Conservation (phyloP, 148 eudicot genomes). For the Cornus suecica region DNA sequence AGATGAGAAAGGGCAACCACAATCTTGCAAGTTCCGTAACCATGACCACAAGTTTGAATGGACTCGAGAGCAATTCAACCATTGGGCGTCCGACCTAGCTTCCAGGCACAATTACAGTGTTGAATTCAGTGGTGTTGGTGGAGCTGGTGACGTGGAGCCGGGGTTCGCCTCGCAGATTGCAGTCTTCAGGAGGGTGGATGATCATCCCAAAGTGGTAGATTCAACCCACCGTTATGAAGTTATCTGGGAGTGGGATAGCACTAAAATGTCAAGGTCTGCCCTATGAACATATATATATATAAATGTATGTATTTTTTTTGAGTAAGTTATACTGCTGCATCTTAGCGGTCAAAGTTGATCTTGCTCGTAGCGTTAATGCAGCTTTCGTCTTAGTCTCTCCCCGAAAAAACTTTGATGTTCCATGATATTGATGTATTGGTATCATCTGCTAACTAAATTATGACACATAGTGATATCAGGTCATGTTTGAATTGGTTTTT, state of each 20-base stretch:
- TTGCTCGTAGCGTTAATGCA: too few species aligned
- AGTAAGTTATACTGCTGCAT: too few species aligned
- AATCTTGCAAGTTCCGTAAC: constrained; percentile 74
- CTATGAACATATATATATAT: too few species aligned
- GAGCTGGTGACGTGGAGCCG: constrained; percentile 57
- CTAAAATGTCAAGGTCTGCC: background rate
- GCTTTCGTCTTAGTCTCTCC: too few species aligned
- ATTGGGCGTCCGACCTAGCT: constrained; percentile 78
- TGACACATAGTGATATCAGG: too few species aligned
- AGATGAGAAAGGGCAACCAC: constrained; percentile 43
- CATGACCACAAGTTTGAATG: constrained; percentile 98
- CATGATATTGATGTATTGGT: too few species aligned
- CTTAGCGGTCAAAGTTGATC: too few species aligned
- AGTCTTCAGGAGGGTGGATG: constrained; percentile 56
- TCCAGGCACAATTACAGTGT: constrained; percentile 55
- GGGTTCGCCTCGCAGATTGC: constrained; percentile 98
- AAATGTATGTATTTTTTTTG: too few species aligned
- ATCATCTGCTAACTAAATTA: too few species aligned
- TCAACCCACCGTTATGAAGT: constrained; percentile 22
- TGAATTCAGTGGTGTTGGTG: constrained; percentile 91
- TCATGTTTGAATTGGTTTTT: too few species aligned
- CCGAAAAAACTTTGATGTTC: too few species aligned
- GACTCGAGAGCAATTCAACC: constrained; percentile 75
- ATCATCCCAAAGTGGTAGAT: constrained; percentile 11
- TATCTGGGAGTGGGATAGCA: constrained; percentile 65